A percentile compares a stretch with the other conserved stretches of the same genome.
Conservation (phyloP, 202 grass and related monocot genomes). For the Schoenoplectus tabernaemontani region DNA sequence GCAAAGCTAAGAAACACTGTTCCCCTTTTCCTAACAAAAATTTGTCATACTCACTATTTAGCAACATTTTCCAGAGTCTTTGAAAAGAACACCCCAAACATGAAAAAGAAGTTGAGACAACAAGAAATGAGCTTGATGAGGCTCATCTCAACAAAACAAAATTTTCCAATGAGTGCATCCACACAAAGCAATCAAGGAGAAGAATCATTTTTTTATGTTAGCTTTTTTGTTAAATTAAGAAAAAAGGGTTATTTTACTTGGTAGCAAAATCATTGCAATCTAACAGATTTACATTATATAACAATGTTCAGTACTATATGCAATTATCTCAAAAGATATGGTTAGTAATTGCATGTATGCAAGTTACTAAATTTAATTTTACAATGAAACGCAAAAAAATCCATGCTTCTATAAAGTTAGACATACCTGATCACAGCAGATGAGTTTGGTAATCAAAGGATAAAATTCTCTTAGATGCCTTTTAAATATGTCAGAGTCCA, state of each 20-base stretch:
- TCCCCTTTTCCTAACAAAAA: too few relatives aligned
- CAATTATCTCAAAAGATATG: neutral
- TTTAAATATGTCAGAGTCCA: slow-evolving; percentile 91
- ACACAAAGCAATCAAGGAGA: too few relatives aligned
- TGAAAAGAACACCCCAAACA: too few relatives aligned
- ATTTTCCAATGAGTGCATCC: too few relatives aligned
- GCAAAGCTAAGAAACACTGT: too few relatives aligned
- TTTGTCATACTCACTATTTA: too few relatives aligned
- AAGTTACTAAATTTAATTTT: neutral
- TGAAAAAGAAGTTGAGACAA: too few relatives aligned
- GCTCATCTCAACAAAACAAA: too few relatives aligned
- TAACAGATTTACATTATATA: neutral
- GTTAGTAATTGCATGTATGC: neutral
- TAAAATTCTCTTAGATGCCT: slow-evolving; percentile 92
- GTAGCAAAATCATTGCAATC: neutral
- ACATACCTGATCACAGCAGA: slow-evolving; percentile 94
- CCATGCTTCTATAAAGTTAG: neutral
- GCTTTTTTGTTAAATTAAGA: too few relatives aligned
- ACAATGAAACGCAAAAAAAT: neutral
- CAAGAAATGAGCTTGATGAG: too few relatives aligned
- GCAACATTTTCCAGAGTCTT: too few relatives aligned
- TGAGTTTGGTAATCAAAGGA: slow-evolving; percentile 99
- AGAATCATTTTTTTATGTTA: too few relatives aligned
- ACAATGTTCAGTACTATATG: neutral
- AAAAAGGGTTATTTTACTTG: neutral